phyloP scores from a whole-genome alignment of 1,139 yeast genomes.

The Suhomyces maxii region DNA sequence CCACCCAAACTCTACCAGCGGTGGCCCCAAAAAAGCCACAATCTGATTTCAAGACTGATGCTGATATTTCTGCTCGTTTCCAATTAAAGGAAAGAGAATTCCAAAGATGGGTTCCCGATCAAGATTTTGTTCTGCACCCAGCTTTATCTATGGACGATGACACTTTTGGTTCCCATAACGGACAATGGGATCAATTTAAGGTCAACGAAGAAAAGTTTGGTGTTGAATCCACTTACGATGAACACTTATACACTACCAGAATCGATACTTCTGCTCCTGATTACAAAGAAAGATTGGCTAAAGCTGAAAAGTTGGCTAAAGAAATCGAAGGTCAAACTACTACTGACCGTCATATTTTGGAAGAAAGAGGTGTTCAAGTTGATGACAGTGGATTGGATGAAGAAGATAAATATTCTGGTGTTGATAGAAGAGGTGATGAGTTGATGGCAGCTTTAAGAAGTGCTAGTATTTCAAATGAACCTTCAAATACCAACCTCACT shows the following conservation, averaged over 20 bases:
- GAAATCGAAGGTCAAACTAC: slow-evolving; percentile 76
- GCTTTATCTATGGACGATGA: slow-evolving; percentile 47
- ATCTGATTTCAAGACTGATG: slow-evolving; percentile 69
- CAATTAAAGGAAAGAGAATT: slow-evolving; percentile 65
- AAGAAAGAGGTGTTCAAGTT: slow-evolving; percentile 77
- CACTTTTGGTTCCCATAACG: slow-evolving; percentile 21
- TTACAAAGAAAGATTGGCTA: slow-evolving; percentile 59
- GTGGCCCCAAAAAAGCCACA: slow-evolving; percentile 7
- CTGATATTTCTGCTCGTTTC: slow-evolving; percentile 64
- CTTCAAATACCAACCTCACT: slow-evolving; percentile 7
- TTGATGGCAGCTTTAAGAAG: slow-evolving; percentile 59
- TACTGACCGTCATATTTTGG: slow-evolving; percentile 80
- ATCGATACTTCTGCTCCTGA: slow-evolving; percentile 77
- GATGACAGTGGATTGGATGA: slow-evolving; percentile 91
- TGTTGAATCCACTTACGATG: slow-evolving; percentile 83
- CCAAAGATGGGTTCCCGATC: slow-evolving; percentile 85
- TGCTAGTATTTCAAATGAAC: slow-evolving; percentile 25
- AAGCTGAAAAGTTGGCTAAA: slow-evolving; percentile 76
- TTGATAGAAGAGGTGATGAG: slow-evolving; percentile 62
- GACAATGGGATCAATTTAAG: slow-evolving; percentile 89
- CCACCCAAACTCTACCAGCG: slow-evolving; percentile 3
- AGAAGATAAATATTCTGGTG: slow-evolving; percentile 96
- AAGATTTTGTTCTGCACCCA: slow-evolving; percentile 24
- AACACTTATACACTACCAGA: slow-evolving; percentile 83
- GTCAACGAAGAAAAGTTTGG: slow-evolving; percentile 89